These are phyloP conservation scores for Actinomortierella ambigua DNA, from an alignment of 371 early-diverging fungal species.

Conservation along the genomic window DNA sequence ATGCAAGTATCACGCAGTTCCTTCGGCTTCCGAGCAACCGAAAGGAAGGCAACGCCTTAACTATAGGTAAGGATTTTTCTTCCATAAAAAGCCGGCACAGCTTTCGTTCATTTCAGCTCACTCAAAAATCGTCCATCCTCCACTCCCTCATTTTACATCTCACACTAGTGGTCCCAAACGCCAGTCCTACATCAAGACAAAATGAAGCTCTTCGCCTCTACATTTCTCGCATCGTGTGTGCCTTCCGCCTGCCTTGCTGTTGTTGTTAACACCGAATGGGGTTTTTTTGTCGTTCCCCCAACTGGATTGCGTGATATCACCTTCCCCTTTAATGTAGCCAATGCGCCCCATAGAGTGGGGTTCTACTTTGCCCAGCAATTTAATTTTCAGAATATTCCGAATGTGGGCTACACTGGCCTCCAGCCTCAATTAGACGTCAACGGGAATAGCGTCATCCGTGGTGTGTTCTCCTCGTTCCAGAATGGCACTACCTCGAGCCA, in stretches of 20 bases:
- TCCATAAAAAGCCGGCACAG: no score
- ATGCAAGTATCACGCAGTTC: no score
- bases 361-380: constrained; percentile 8
- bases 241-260: constrained; percentile 1
- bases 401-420: not conserved
- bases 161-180: no score
- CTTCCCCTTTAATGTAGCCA: constrained; percentile 6
- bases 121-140: no score
- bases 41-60: no score
- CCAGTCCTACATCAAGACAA: no score
- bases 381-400: not conserved
- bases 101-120: no score
- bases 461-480: constrained; percentile 2
- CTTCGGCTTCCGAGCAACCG: no score
- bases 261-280: not conserved
- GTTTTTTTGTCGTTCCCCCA: not conserved
- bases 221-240: not conserved
- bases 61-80: no score
- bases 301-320: constrained; percentile 2
- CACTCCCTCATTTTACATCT: no score
- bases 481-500: not conserved
- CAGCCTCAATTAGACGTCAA: constrained; percentile 4
- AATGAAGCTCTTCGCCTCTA: constrained; percentile 4
- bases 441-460: not conserved
- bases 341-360: not conserved